Evolutionary conservation across 805 yeast species (phyloP), one percentile per base, ranked within the genome.

Genomic region (Blastobotrys mokoenaii): DNA sequence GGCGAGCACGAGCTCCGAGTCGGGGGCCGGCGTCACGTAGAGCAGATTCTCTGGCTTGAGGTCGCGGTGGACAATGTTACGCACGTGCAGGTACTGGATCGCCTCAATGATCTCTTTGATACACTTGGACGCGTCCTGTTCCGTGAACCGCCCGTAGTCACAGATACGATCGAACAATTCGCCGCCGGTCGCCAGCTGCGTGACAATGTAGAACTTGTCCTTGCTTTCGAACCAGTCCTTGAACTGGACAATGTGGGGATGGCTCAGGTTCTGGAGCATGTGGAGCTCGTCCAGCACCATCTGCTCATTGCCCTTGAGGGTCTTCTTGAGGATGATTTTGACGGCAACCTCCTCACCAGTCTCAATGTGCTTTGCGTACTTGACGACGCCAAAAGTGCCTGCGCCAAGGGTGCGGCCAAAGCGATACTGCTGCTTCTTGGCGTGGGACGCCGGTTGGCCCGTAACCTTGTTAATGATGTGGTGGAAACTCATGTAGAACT

Each of bases 111-210:
- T 73, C 58, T 90, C 95, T 34, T 73, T 71, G 11, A 89, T 69
- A 41, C 88, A 81, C 45, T 70, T 66, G 9, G 84, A 80, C 1
- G 97, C 97, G 61, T 89, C 96, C 50, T 71, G 72, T 62, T 90
- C 98, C 3, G 96, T 85, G 64, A 87, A 90, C 45, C 80, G 74
- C 11, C 97, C 96, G 56, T 80, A 71, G 41, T 77, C 69, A 35
- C 88, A 74, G 51, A 90, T 87, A 44, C 97, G 69, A 51, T 89
- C 96, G 60, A 90, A 90, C 47, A 90, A 68, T 63, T 90, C 98
- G 42, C 98, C 98, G 27, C 98, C 98, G 1, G 88, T 82, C 18
- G 97, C 97, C 58, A 90, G 70, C 63, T 90, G 96, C 1, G 97
- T 90, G 15, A 87, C 96, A 47, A 90, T 82, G 60, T 86, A 90